A percentile compares a stretch with the other conserved stretches of the same genome.
Evolutionary conservation across 2,329 filamentous ascomycete species (phyloP).

Genomic region (Nemania sp.): DNA sequence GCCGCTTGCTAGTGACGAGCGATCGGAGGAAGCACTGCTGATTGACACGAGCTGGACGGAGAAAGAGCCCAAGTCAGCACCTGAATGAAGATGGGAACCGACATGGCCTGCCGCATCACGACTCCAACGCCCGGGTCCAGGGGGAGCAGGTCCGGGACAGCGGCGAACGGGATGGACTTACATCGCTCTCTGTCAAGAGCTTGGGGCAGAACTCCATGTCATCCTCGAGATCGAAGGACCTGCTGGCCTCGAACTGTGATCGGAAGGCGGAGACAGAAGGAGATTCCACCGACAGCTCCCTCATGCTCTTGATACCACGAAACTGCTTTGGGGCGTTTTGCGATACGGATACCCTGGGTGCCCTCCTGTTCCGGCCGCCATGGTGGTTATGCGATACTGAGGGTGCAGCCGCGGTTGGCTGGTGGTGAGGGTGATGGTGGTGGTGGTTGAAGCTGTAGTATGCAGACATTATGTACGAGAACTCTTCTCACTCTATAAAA

Average conservation of each 20-base stretch:
- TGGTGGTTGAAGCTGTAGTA: conserved; percentile 67
- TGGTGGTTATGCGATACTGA: conserved; percentile 75
- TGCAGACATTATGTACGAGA: conserved; percentile 58
- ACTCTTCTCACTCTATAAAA: conserved; percentile 22
- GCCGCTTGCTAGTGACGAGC: conserved; percentile 91
- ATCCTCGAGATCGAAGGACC: conserved; percentile 94
- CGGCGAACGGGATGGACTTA: conserved; percentile 54
- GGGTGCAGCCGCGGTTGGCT: conserved; percentile 58
- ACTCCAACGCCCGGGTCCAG: background rate
- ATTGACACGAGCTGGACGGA: conserved; percentile 79
- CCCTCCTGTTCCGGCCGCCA: conserved; percentile 82
- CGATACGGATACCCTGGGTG: conserved; percentile 76
- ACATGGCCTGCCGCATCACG: conserved; percentile 3
- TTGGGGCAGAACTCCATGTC: conserved; percentile 95
- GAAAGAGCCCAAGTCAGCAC: conserved; percentile 34
- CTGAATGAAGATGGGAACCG: background rate
- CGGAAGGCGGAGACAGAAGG: conserved; percentile 78
- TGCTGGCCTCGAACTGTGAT: conserved; percentile 84
- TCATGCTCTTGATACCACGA: conserved; percentile 81
- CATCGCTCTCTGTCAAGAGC: conserved; percentile 90
- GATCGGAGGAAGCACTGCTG: conserved; percentile 85
- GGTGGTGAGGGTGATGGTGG: conserved; percentile 45
- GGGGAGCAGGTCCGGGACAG: conserved; percentile 8
- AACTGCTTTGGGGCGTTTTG: conserved; percentile 88
- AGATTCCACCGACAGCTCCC: conserved; percentile 77